Base-by-base conservation (phyloP, 1,139 yeast genomes). In the Sugiyamaella novakii region DNA sequence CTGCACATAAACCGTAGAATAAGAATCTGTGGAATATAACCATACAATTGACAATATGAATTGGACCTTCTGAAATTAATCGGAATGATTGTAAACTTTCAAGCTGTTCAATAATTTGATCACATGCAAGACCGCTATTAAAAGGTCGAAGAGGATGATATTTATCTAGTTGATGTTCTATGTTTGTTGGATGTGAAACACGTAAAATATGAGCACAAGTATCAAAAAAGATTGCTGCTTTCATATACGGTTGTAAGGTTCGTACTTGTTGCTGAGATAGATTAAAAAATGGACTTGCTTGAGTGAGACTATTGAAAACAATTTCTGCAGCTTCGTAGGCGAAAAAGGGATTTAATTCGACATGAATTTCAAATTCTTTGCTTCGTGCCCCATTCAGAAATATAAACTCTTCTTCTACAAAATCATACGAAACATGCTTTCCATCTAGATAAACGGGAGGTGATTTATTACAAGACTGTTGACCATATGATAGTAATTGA, bases 1-100 rank as follows among this genome's bases (percentile, higher is more conserved):
- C 54, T 14, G 37, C 19, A 27, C 51, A 45, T 22, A 54, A 42
- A 3, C 56, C 57, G 14, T 27, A 28, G 31, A 50, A 54, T 19
- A 54, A 42, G 48, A 49, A 52, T 18, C 54, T 35, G 25, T 37
- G 48, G 27, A 47, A 31, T 10, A 43, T 5, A 12, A 46, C 19
- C 12, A 46, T 21, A 19, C 50, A 40, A 22, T 47, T 43, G 7
- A 17, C 34, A 15, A 49, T 38, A 30, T 41, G 39, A 11, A 44
- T 27, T 8, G 48, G 36, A 3, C 51, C 51, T 21, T 47, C 46
- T 7, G 36, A 45, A 15, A 44, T 17, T 11, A n/a, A 14, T 12
- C 50, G 42, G n/a, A 47, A 12, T 3, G 27, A 25, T 5, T 39
- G 39, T 8, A 40, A 22, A 6, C 36, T 15, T n/a, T 45, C 47